phyloP scores from a whole-genome alignment of 2,329 filamentous ascomycete species.

The Ophiocordyceps camponoti-saundersi region DNA sequence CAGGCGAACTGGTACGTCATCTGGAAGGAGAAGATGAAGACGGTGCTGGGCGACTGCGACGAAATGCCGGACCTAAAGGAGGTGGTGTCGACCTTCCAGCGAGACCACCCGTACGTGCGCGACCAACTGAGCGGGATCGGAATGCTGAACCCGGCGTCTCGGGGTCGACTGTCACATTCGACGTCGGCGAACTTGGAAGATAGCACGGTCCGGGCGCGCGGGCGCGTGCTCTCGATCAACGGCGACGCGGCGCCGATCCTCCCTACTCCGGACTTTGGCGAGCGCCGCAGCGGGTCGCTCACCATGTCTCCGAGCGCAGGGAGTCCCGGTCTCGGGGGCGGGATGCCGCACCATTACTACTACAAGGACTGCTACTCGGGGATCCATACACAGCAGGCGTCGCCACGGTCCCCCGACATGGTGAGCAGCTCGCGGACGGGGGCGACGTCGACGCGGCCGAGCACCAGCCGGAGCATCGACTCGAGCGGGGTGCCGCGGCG shows the following conservation, averaged over 20 bases:
- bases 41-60: conserved; percentile 47
- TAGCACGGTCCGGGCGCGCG: conserved; percentile 31
- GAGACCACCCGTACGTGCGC: conserved; percentile 63
- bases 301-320: conserved; percentile 34
- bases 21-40: conserved; percentile 69
- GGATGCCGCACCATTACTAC: conserved; percentile 32
- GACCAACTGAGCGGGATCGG: conserved; percentile 53
- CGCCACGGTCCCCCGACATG: conserved; percentile 37
- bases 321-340: conserved; percentile 3
- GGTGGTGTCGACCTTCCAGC: conserved; percentile 61
- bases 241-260: conserved; percentile 45
- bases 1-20: conserved; percentile 70
- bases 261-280: conserved; percentile 48
- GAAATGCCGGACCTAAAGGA: conserved; percentile 52
- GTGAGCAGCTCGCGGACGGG: conserved; percentile 26
- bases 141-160: conserved; percentile 61
- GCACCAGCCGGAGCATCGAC: conserved; percentile 43
- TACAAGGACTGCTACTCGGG: conserved; percentile 37
- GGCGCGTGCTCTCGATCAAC: conserved; percentile 43
- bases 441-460: conserved; percentile 28
- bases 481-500: conserved; percentile 31
- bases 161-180: conserved; percentile 38
- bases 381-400: conserved; percentile 22
- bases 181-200: conserved; percentile 37
- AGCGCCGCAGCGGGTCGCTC: conserved; percentile 50